These are phyloP conservation scores for Colletotrichum sp. DNA, from an alignment of 2,329 filamentous ascomycete genomes.

Conservation along the genomic window DNA sequence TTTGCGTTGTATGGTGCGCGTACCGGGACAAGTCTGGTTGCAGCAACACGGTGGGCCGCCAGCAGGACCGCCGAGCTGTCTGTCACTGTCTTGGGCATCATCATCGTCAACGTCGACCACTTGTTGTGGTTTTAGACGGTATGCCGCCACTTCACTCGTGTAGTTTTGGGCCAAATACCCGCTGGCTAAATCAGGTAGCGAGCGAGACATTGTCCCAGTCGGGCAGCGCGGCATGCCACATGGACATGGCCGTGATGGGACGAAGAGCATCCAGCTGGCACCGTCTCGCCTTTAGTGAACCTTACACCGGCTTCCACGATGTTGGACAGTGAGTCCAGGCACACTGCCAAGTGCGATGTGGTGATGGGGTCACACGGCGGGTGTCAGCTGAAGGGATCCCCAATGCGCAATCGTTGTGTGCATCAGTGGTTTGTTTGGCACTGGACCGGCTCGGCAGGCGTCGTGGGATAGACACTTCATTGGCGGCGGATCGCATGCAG, in stretches of 20 bases:
- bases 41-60: background rate
- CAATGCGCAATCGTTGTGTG: background rate
- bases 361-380: background rate
- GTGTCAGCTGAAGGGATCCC: background rate
- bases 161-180: background rate
- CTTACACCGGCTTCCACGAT: background rate
- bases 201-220: background rate
- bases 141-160: background rate
- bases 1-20: background rate
- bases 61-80: background rate
- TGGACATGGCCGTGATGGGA: background rate
- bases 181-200: background rate
- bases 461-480: background rate
- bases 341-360: background rate
- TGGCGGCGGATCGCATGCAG: constrained; percentile 15
- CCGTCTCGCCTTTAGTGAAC: background rate
- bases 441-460: background rate
- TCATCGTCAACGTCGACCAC: background rate
- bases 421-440: background rate
- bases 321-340: background rate
- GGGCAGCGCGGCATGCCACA: background rate
- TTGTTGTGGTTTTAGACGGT: background rate
- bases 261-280: background rate
- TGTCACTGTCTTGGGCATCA: background rate
- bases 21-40: background rate